Base-by-base conservation (phyloP, 148 eudicot species). In the Vaccinium vitisidaea region DNA sequence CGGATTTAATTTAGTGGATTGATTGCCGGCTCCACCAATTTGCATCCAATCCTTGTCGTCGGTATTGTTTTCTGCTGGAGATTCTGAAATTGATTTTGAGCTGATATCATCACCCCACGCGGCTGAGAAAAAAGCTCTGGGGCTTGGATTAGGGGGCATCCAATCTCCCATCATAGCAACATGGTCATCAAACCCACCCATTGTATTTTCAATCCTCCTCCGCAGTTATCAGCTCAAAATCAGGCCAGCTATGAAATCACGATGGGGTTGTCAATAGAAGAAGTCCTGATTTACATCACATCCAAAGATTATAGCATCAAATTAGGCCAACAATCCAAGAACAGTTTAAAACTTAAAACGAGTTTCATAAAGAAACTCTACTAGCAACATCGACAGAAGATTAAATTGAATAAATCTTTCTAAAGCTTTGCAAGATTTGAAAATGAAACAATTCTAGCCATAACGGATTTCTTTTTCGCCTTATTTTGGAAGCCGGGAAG, bases 171-270 rank as follows among this genome's bases (percentile, higher is more conserved):
- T 83, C 12, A 84, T 67, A 79, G 90, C 86, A 70, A 86, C 86
- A 84, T 86, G 88, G 58, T 91, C 92, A 80, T 87, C 90, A 81
- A 80, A 87, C 61, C 92, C 94, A 80, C 86, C 88, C 94, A 92
- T 92, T 63, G 30, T 50, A 81, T 39, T 27, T 16, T 39, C 5
- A 59, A 55, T 55, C 61, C 54, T 46, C 59, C 75, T 39, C 55
- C 39, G 23, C 21, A 36, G 32, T 46, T 39, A 74, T 54, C 79
- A 83, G 30, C 53, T 80, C 83, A 80, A 59, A 80, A 48, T 39
- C 73, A 55, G 76, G 48, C 2, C 27, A 84, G 25, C 65, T 11
- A 65, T 19, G 16, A 23, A 79, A 79, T 84, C 63, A 79, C 36
- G n/a, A 7, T 14, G 46, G 46, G 11, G 73, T 36, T 13, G 23